phyloP scores from a whole-genome alignment of 805 yeast species.

The Ogataea neopini region DNA sequence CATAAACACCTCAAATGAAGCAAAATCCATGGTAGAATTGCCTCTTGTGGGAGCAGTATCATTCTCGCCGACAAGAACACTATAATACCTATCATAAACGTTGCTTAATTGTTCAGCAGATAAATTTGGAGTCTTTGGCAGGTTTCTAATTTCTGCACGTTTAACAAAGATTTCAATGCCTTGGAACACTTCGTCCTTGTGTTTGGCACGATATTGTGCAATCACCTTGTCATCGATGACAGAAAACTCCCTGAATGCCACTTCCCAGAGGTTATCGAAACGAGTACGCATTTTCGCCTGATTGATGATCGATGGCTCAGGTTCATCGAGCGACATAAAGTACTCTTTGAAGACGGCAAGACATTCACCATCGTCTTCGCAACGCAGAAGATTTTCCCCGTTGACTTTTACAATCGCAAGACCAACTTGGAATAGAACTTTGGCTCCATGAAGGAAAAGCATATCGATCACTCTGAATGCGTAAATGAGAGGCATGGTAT shows the following conservation, averaged over 20 bases:
- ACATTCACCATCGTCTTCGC: conserved; percentile 91
- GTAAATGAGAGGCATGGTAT: conserved; percentile 91
- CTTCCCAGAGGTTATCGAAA: conserved; percentile 87
- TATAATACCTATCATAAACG: conserved; percentile 82
- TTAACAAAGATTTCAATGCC: conserved; percentile 91
- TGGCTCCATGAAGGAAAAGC: conserved; percentile 86
- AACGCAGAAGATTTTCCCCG: conserved; percentile 76
- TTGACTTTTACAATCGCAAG: conserved; percentile 86
- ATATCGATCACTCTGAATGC: conserved; percentile 92
- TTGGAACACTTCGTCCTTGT: conserved; percentile 73
- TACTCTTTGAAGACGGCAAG: conserved; percentile 82
- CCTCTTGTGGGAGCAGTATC: conserved; percentile 66
- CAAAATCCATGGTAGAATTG: conserved; percentile 65
- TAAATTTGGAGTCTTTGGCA: conserved; percentile 71
- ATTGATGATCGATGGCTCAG: conserved; percentile 69
- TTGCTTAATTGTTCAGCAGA: conserved; percentile 59
- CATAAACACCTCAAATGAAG: conserved; percentile 72
- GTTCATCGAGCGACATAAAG: conserved; percentile 72
- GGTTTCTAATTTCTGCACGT: conserved; percentile 83
- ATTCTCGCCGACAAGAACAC: conserved; percentile 64
- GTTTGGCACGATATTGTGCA: conserved; percentile 64
- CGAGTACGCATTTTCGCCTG: conserved; percentile 69
- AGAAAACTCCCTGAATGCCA: conserved; percentile 88
- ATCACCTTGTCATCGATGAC: conserved; percentile 76
- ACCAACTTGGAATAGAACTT: conserved; percentile 88